Evolutionary conservation across 2,329 filamentous ascomycete genomes (phyloP).

Genomic region (Cladophialophora exuberans): DNA sequence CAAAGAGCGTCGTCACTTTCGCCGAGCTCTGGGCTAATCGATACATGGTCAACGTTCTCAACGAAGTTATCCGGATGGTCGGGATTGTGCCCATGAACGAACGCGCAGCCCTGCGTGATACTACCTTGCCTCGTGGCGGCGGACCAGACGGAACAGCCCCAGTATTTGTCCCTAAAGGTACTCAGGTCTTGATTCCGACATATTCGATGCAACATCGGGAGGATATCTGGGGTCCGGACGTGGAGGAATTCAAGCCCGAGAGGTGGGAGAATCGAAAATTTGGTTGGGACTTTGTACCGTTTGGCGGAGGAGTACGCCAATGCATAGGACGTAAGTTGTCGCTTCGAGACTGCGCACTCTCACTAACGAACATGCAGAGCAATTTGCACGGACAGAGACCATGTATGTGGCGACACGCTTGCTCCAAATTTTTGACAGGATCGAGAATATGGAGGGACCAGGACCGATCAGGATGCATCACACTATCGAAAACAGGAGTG

Average conservation of each 20-base stretch:
- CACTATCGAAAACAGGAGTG: constrained; percentile 17
- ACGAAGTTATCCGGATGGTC: constrained; percentile 18
- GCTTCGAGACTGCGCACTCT: background rate
- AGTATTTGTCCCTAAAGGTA: constrained; percentile 38
- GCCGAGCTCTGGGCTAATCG: constrained; percentile 73
- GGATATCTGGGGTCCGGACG: constrained; percentile 36
- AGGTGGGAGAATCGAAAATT: constrained; percentile 20
- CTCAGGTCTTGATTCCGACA: constrained; percentile 37
- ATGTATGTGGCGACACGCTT: constrained; percentile 70
- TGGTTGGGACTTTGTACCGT: constrained; percentile 58
- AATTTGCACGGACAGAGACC: constrained; percentile 75
- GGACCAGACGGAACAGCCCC: constrained; percentile 33
- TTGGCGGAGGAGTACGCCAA: constrained; percentile 55
- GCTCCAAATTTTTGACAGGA: constrained; percentile 69
- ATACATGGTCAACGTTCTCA: constrained; percentile 31
- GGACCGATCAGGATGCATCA: constrained; percentile 20
- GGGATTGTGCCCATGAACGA: constrained; percentile 20
- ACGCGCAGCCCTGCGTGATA: constrained; percentile 26
- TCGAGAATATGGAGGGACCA: constrained; percentile 46
- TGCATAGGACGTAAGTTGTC: constrained; percentile 71
- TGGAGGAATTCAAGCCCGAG: constrained; percentile 25
- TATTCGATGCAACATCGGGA: constrained; percentile 43
- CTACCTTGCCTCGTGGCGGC: constrained; percentile 33
- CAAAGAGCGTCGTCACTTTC: constrained; percentile 9
- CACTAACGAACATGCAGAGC: constrained; percentile 47